Conservation (phyloP, 176 grass and related monocot species). For the Phragmites australis region DNA sequence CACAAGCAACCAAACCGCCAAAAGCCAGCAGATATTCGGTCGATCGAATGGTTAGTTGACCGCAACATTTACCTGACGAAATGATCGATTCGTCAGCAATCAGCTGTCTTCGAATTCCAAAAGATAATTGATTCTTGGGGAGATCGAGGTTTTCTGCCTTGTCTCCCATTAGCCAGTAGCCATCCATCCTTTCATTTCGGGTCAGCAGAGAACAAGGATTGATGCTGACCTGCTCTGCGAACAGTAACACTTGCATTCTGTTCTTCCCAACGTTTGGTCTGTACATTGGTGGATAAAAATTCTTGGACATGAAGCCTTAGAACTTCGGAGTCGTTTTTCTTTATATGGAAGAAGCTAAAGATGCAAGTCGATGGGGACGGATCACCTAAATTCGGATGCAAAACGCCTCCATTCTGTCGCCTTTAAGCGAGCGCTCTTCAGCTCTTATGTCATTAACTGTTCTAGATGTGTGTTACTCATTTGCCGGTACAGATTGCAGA, state of each 20-base stretch:
- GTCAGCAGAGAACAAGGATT: not conserved
- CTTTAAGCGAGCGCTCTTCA: conserved; percentile 10
- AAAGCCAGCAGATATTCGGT: not conserved
- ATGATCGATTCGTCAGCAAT: not conserved
- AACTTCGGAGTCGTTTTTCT: not conserved
- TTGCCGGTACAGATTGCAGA: not conserved
- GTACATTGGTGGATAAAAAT: too few relatives aligned
- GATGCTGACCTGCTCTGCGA: not conserved
- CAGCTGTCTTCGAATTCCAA: not conserved
- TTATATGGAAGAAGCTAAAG: conserved; percentile 28
- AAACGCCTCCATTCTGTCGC: not conserved
- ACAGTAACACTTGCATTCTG: too few relatives aligned
- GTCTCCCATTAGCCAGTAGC: not conserved
- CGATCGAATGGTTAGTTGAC: too few relatives aligned
- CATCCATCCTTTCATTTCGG: not conserved
- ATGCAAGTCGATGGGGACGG: conserved; percentile 10
- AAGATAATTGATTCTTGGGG: not conserved
- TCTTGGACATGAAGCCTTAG: not conserved
- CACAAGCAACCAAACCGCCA: too few relatives aligned
- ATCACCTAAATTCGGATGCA: conserved; percentile 23
- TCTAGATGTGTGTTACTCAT: conserved; percentile 3
- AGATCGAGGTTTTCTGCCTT: not conserved
- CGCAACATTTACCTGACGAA: not conserved
- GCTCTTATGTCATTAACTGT: too few relatives aligned
- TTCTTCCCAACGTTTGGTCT: too few relatives aligned